phyloP scores from a whole-genome alignment of 352 stramenopile species.

The Phytophthora pinifolia region DNA sequence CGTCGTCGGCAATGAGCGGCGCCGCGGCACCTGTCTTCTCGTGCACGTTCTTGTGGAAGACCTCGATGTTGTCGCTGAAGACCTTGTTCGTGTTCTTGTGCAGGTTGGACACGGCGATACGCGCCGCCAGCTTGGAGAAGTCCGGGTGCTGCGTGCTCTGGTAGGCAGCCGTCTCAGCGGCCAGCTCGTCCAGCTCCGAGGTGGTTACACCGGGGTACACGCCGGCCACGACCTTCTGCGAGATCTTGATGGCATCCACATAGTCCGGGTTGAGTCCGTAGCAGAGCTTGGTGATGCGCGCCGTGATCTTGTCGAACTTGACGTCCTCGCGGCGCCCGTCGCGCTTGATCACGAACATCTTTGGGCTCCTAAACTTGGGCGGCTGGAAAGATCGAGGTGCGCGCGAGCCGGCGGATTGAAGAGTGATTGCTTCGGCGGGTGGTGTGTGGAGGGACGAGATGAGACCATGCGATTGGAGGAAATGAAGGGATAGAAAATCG shows the following conservation, averaged over 20 bases:
- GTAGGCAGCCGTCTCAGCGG: constrained; percentile 97
- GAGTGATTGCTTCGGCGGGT: constrained; percentile 15
- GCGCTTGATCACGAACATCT: constrained; percentile 95
- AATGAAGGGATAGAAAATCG: neutral
- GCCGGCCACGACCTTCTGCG: constrained; percentile 99
- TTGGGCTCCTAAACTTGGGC: neutral
- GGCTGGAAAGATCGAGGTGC: neutral
- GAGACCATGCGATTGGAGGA: constrained; percentile 16
- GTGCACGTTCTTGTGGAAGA: constrained; percentile 95
- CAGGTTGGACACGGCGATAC: constrained; percentile 98
- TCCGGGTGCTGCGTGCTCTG: constrained; percentile 98
- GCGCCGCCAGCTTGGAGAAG: constrained; percentile 97
- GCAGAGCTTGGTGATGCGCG: constrained; percentile 97
- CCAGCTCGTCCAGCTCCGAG: constrained; percentile 98
- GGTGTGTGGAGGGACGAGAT: constrained; percentile 9
- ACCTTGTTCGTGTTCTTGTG: constrained; percentile 98
- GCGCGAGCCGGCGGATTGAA: constrained; percentile 21
- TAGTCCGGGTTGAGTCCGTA: constrained; percentile 97
- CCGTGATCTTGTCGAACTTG: constrained; percentile 99
- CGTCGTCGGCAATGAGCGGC: constrained; percentile 93
- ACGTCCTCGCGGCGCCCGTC: constrained; percentile 92
- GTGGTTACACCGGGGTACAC: constrained; percentile 99
- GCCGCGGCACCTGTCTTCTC: constrained; percentile 93
- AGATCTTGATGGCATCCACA: constrained; percentile 96
- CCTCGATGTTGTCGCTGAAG: constrained; percentile 94